phyloP scores from a whole-genome alignment of 2,329 filamentous ascomycete genomes.

The Calonectria henricotiae region DNA sequence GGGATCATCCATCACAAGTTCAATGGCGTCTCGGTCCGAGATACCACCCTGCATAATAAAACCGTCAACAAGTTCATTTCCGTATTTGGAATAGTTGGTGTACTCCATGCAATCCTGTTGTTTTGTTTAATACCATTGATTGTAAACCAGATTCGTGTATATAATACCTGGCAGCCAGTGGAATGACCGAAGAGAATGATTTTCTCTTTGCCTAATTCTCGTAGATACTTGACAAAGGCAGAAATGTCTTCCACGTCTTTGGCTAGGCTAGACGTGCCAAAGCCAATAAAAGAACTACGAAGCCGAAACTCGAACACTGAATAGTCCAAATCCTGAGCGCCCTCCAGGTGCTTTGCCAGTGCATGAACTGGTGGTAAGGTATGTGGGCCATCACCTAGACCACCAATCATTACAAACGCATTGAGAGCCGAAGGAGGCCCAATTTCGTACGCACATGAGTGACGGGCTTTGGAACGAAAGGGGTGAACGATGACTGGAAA shows the following conservation, averaged over 20 bases:
- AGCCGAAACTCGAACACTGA: slow-evolving; percentile 73
- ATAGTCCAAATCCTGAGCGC: slow-evolving; percentile 61
- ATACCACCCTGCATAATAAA: slow-evolving; percentile 87
- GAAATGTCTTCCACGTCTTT: slow-evolving; percentile 71
- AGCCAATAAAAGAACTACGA: slow-evolving; percentile 70
- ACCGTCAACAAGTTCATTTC: slow-evolving; percentile 76
- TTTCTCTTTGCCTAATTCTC: slow-evolving; percentile 66
- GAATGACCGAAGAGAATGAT: slow-evolving; percentile 74
- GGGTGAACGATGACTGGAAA: slow-evolving; percentile 66
- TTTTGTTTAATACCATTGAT: neutral
- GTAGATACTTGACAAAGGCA: slow-evolving; percentile 69
- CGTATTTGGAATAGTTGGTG: slow-evolving; percentile 61
- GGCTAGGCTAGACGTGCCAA: slow-evolving; percentile 66
- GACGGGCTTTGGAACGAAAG: slow-evolving; percentile 61
- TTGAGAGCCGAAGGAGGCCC: slow-evolving; percentile 65
- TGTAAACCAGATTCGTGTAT: neutral
- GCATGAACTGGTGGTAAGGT: slow-evolving; percentile 72
- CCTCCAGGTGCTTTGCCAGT: slow-evolving; percentile 64
- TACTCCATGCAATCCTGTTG: slow-evolving; percentile 73
- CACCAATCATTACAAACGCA: slow-evolving; percentile 80
- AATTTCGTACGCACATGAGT: slow-evolving; percentile 66
- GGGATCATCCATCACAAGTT: slow-evolving; percentile 64
- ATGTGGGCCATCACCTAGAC: slow-evolving; percentile 79
- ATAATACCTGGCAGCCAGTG: slow-evolving; percentile 70
- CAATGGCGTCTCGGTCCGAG: slow-evolving; percentile 80